Base-by-base conservation (phyloP, 371 early-diverging fungal species). In the Mucor lusitanicus region DNA sequence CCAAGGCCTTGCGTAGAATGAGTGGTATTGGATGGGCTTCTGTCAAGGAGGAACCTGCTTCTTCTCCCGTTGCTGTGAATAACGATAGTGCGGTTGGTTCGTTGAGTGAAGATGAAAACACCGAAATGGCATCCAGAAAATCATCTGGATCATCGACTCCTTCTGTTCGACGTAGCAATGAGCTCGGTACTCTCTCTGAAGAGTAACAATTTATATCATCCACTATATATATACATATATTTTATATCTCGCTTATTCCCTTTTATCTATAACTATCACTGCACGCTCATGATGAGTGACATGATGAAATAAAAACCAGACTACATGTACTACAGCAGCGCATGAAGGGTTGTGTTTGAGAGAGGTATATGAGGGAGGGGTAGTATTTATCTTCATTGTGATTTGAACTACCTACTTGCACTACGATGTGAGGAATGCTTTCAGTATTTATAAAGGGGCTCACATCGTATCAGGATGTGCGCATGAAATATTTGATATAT, bases 1-100 rank as follows among this genome's bases (percentile, higher is more conserved):
- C 83, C 15, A 78, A 78, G 46, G 80, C 83, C 0, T 60, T 80
- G 21, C 79, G 83, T 61, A 67, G 81, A 53, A 80, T 79, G 81
- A 80, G 79, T 62, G 79, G 71, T 15, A 78, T 80, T 58, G 81
- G 79, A 6, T 83, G 83, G 83, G 68, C 82, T 0, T 37, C 63
- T 42, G 23, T 44, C 25, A 75, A 70, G 32, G 67, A 70, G 64
- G 67, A 67, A 35, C 27, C 42, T 15, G 8, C 40, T 7, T 11
- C 37, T 6, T 11, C 25, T 6, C 11, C 25, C 19, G n/a, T 48
- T 23, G 30, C 19, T 28, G 48, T 65, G 11, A 68, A 40, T 27
- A 70, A 61, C 48, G 70, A 70, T 32, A 70, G 70, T 25, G 70
- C 70, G 21, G 70, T 70, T 5, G 60, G 40, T 2, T 70, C 72